Percentiles rank a stretch among this genome's conserved stretches.
These are phyloP conservation scores for Saccharomyces pastorianus DNA, from an alignment of 1,139 yeast species.

Conservation along the genomic window DNA sequence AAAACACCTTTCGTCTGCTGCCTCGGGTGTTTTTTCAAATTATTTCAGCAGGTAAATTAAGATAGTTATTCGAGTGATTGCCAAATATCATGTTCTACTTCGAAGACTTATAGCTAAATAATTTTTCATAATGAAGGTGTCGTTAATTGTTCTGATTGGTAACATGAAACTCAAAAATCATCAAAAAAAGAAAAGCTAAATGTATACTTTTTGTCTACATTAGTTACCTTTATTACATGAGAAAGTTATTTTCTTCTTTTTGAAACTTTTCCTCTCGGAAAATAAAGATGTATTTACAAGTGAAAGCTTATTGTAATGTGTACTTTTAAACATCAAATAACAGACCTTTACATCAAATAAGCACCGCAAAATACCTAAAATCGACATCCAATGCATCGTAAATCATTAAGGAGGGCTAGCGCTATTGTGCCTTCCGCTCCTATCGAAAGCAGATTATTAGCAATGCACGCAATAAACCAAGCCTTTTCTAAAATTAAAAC, in stretches of 20 bases:
- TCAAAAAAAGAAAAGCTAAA: too few relatives aligned
- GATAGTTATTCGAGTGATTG: too few relatives aligned
- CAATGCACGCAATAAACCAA: conserved; percentile 8
- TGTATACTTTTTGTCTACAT: neutral
- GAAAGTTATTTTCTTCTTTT: neutral
- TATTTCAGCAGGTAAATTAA: too few relatives aligned
- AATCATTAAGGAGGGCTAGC: neutral
- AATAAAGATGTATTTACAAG: neutral
- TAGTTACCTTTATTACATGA: too few relatives aligned
- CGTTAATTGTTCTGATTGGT: too few relatives aligned
- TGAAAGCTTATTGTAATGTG: neutral
- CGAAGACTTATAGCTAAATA: too few relatives aligned
- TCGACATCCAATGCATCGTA: neutral
- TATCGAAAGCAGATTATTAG: conserved; percentile 16
- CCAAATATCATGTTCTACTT: too few relatives aligned
- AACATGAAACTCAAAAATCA: neutral
- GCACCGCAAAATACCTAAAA: neutral
- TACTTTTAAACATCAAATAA: neutral
- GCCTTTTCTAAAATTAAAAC: conserved; percentile 13
- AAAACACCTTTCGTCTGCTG: too few relatives aligned
- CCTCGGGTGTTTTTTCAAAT: too few relatives aligned
- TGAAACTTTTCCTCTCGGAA: neutral
- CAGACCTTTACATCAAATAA: neutral
- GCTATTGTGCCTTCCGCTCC: conserved; percentile 12
- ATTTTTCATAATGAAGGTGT: too few relatives aligned